These are phyloP conservation scores for Letharia columbiana DNA, from an alignment of 495 filamentous ascomycete genomes.

Conservation along the genomic window DNA sequence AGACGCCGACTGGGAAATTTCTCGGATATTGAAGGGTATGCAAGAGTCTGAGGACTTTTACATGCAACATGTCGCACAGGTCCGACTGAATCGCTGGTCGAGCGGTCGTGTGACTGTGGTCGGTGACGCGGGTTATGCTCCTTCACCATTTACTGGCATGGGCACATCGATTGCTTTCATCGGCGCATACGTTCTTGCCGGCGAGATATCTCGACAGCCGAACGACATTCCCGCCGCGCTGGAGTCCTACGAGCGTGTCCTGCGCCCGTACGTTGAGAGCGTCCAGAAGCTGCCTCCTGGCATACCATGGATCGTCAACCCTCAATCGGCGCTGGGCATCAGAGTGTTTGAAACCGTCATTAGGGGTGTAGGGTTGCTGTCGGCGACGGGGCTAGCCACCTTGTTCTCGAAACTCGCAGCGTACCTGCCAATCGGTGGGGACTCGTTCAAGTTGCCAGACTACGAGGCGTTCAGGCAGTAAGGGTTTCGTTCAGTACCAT, in stretches of 20 bases:
- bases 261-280: constrained; percentile 30
- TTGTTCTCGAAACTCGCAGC: not conserved
- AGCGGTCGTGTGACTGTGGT: constrained; percentile 41
- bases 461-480: constrained; percentile 14
- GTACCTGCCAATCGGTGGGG: not conserved
- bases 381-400: not conserved
- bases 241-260: constrained; percentile 24
- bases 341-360: constrained; percentile 4
- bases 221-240: constrained; percentile 25
- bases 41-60: constrained; percentile 43
- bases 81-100: constrained; percentile 39
- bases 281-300: constrained; percentile 26
- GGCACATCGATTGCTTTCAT: constrained; percentile 40
- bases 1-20: constrained; percentile 40
- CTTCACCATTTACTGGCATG: constrained; percentile 40
- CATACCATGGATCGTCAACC: constrained; percentile 9
- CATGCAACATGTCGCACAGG: constrained; percentile 31
- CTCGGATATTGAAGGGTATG: constrained; percentile 35
- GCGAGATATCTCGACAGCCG: constrained; percentile 35
- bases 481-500: not conserved
- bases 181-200: constrained; percentile 46
- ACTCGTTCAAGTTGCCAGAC: constrained; percentile 11
- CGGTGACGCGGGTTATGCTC: constrained; percentile 49
- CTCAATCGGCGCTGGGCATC: not conserved
- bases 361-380: constrained; percentile 3